A percentile compares a stretch with the other conserved stretches of the same genome.
Conservation (phyloP, 345 rosid genomes). For the Bruguiera gymnorhiza region DNA sequence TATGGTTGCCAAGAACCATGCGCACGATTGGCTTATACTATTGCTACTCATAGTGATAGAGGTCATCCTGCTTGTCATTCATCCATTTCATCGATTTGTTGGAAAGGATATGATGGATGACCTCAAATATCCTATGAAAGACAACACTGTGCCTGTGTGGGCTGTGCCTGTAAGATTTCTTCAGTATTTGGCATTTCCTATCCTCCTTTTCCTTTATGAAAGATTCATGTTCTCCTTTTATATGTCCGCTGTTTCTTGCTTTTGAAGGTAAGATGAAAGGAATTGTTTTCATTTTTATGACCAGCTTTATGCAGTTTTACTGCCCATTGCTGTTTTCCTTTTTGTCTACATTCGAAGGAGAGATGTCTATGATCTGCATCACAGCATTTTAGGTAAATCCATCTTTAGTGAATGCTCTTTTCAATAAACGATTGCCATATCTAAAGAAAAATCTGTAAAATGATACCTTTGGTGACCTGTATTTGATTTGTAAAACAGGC, state of each 20-base stretch:
- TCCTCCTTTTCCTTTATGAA: neutral
- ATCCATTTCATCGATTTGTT: constrained; percentile 77
- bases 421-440: no score
- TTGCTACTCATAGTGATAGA: constrained; percentile 47
- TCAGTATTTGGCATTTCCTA: neutral
- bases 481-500: constrained; percentile 29
- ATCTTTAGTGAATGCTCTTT: neutral
- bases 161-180: constrained; percentile 55
- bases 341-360: constrained; percentile 50
- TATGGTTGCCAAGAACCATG: constrained; percentile 50
- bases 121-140: constrained; percentile 70
- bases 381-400: constrained; percentile 55
- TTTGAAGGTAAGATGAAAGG: neutral
- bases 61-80: constrained; percentile 37
- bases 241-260: no score
- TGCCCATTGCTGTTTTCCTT: constrained; percentile 54
- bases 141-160: constrained; percentile 69
- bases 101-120: constrained; percentile 77
- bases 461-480: neutral
- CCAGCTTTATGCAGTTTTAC: constrained; percentile 49
- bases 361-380: constrained; percentile 79
- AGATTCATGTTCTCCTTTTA: neutral
- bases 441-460: neutral
- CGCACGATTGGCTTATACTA: constrained; percentile 76
- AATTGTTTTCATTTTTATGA: constrained; percentile 14